Conservation (phyloP, 352 stramenopile species). For the Saprolegnia parasitica region DNA sequence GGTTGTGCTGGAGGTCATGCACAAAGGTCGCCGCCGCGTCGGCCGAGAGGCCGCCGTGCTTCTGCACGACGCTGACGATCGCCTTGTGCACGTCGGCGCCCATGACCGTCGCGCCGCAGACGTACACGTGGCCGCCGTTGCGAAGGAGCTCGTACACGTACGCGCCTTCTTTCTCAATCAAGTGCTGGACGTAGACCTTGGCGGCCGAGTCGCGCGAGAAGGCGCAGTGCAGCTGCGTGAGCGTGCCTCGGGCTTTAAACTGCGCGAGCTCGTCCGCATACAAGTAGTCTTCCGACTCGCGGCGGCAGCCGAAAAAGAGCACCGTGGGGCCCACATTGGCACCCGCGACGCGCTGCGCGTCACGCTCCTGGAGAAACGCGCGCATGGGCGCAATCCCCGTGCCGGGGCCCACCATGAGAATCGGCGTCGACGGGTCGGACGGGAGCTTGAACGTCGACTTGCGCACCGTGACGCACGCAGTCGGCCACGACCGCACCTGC, state of each 20-base stretch:
- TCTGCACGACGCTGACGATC: conserved; percentile 77
- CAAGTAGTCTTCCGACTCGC: conserved; percentile 82
- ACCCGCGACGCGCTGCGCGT: conserved; percentile 57
- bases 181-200: conserved; percentile 98
- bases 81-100: conserved; percentile 94
- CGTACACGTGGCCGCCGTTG: conserved; percentile 90
- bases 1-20: conserved; percentile 80
- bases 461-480: conserved; percentile 89
- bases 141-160: conserved; percentile 57
- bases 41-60: conserved; percentile 47
- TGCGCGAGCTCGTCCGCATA: conserved; percentile 89
- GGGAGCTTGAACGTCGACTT: conserved; percentile 95
- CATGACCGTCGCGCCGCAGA: conserved; percentile 97
- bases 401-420: conserved; percentile 94
- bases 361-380: conserved; percentile 94
- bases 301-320: conserved; percentile 91
- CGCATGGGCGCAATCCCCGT: conserved; percentile 98
- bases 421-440: conserved; percentile 75
- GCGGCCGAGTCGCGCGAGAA: conserved; percentile 91
- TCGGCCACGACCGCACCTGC: conserved; percentile 57
- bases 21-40: conserved; percentile 77
- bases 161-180: conserved; percentile 78
- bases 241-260: conserved; percentile 77
- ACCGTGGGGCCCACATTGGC: conserved; percentile 77
- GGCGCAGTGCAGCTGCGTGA: conserved; percentile 90